Conservation (phyloP, 176 grass and related monocot species). For the Rhynchospora breviuscula region DNA sequence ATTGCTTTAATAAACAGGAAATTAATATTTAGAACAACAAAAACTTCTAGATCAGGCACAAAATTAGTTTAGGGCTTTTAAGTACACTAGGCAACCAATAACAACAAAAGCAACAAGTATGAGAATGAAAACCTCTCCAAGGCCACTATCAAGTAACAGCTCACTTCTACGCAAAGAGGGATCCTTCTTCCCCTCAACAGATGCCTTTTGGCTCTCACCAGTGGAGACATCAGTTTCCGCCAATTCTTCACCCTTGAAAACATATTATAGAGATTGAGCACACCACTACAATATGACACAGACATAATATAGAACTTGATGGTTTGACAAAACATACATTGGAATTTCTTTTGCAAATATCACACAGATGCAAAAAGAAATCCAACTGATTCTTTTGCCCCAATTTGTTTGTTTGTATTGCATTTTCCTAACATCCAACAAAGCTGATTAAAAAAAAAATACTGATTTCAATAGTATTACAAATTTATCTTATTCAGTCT, state of each 20-base stretch:
- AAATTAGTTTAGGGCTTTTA: neutral
- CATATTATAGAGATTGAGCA: constrained; percentile 8
- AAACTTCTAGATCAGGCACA: neutral
- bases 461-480: neutral
- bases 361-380: neutral
- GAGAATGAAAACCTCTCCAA: constrained; percentile 62
- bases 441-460: neutral
- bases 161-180: constrained; percentile 60
- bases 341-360: neutral
- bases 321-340: neutral
- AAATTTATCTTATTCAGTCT: neutral
- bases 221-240: constrained; percentile 9
- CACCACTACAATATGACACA: neutral
- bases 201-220: constrained; percentile 28
- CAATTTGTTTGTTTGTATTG: neutral
- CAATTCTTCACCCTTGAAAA: constrained; percentile 49
- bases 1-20: neutral
- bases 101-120: neutral
- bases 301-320: neutral
- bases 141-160: constrained; percentile 66
- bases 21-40: constrained; percentile 6
- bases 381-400: neutral
- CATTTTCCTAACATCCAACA: neutral
- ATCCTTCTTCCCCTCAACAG: constrained; percentile 67
- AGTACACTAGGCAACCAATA: constrained; percentile 8